Evolutionary conservation across 306 rosid genomes (phyloP), one percentile per base, ranked within the genome.

Genomic region (Sicyos edulis): DNA sequence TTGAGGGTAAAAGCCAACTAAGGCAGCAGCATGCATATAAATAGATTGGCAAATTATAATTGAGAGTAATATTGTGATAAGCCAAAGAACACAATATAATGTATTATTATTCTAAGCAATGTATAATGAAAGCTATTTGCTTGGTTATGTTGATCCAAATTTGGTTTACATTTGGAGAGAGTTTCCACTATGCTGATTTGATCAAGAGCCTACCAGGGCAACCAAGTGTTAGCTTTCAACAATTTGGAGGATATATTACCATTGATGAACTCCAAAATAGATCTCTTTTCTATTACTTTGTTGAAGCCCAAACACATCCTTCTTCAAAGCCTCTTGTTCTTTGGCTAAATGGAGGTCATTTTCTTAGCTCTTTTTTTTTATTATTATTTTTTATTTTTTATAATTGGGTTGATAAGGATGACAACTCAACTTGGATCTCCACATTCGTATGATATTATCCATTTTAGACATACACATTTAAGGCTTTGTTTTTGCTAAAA

Each of bases 341-440:
- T n/a, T 81, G 85, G 88, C 76, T 89, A 26, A 87, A 85, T 78
- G 90, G 92, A 79, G 96, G 96, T 89, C 3, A 6, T 8, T 3
- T 14, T 26, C 37, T 26, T 2, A 54, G 3, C 37, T 2, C 6
- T 37, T 37, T 37, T 37, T 3, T 37, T 37, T 37, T 37, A n/a
- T n/a, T n/a, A n/a, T n/a, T n/a, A n/a, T n/a, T n/a, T n/a, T n/a
- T n/a, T n/a, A n/a, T 37, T 7, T 37, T 37, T 37, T 7, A 37
- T 37, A 6, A 37, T 7, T 6, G 44, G 44, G 44, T n/a, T n/a
- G n/a, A n/a, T n/a, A n/a, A n/a, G n/a, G 37, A 32, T 32, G 29
- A 26, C 29, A 26, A 26, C 3, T 26, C 29, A 26, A 26, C 3
- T 26, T 3, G 29, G 29, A 26, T 26, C 29, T 26, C 29, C 29